These are phyloP conservation scores for Chrysosporium keratinophilum DNA, from an alignment of 2,329 filamentous ascomycete genomes.

Conservation along the genomic window DNA sequence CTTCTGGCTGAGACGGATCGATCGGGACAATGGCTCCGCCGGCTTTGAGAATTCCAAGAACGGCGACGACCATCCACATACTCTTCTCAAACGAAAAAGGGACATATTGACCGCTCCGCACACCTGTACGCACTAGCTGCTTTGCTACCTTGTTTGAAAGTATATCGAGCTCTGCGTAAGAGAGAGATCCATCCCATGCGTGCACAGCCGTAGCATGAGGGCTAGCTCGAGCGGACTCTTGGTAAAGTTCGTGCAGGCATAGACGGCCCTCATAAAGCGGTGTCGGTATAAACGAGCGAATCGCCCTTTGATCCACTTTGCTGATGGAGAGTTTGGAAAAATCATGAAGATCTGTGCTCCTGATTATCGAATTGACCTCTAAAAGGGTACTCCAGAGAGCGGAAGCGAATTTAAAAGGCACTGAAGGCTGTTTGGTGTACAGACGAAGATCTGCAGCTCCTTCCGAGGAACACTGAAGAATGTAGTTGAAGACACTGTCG, in stretches of 20 bases:
- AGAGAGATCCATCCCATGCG: conserved; percentile 18
- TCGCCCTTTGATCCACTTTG: not conserved
- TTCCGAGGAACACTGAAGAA: not conserved
- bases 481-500: not conserved
- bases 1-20: conserved; percentile 20
- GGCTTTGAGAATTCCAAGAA: conserved; percentile 21
- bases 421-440: not conserved
- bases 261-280: too few relatives aligned
- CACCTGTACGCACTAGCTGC: not conserved
- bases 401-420: not conserved
- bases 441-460: not conserved
- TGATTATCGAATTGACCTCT: not conserved
- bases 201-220: conserved; percentile 17
- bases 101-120: conserved; percentile 17
- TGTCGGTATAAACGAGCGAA: not conserved
- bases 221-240: too few relatives aligned
- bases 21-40: conserved; percentile 22
- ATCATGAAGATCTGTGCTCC: not conserved
- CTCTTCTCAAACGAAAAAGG: conserved; percentile 33
- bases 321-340: not conserved
- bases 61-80: conserved; percentile 22
- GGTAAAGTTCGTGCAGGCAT: too few relatives aligned
- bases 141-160: conserved; percentile 16
- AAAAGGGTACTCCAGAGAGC: not conserved
- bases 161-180: conserved; percentile 15